Evolutionary conservation across 2,329 filamentous ascomycete genomes (phyloP), one percentile per base, ranked within the genome.

Genomic region (Verticillium tricorpus): DNA sequence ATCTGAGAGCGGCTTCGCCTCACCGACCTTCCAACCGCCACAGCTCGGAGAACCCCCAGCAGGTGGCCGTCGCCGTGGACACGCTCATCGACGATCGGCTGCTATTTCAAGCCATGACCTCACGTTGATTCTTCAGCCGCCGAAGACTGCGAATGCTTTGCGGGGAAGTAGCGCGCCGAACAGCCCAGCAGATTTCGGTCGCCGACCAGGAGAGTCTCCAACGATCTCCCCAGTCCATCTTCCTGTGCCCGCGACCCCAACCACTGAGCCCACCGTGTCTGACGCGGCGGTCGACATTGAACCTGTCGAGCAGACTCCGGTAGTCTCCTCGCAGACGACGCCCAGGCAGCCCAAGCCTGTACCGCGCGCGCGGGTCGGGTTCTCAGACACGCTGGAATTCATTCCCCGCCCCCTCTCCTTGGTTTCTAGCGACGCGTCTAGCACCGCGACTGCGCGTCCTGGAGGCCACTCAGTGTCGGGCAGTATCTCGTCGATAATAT

Each of bases 21-120:
- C 88, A 9, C 84, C 86, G 59, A 75, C 79, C 12, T 80, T 89
- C 12, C 78, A 78, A 56, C 78, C 82, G 9, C 58, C 58, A 15
- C 50, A 45, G 6, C 40, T 59, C 3, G 58, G 58, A n/a, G 58
- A 54, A 62, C 77, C 81, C 31, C 78, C 84, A 50, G 76, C 75
- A 28, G 76, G 85, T 52, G 76, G 77, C 35, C 77, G 81, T 60
- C 82, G 87, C 64, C 84, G 91, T 67, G 87, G 89, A 17, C 92
- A 96, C 74, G 86, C 85, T 19, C 93, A 97, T 72, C 86, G 92
- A 63, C 87, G 94, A 63, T 97, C 93, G 37, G 85, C 83, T 63
- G 90, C 92, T 5, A 88, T 97, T 58, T 97, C 93, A 1, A 90
- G 88, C 62, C 91, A 94, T 70, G 93, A 97, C 70, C 76, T 97